Conservation (phyloP, 495 filamentous ascomycete genomes). For the Penicillium macrosclerotiorum region DNA sequence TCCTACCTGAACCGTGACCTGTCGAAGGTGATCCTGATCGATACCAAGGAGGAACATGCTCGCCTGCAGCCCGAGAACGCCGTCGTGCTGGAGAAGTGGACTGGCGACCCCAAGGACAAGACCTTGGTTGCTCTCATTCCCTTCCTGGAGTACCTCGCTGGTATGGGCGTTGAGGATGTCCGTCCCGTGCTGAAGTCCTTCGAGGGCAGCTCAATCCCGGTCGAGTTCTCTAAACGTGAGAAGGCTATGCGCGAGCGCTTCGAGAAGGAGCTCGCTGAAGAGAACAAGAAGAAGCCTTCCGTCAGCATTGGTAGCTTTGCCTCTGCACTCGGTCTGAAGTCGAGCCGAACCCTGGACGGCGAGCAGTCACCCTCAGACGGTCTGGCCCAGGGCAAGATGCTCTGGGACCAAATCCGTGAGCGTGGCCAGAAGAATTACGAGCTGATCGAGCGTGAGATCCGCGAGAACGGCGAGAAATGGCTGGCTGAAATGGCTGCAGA, state of each 20-base stretch:
- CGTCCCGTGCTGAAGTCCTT: conserved; percentile 84
- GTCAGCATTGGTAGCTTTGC: conserved; percentile 61
- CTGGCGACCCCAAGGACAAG: conserved; percentile 74
- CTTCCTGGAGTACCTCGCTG: conserved; percentile 92
- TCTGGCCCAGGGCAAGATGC: conserved; percentile 86
- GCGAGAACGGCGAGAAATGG: conserved; percentile 90
- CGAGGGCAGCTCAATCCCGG: conserved; percentile 78
- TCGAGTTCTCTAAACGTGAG: conserved; percentile 88
- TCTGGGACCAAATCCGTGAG: conserved; percentile 89
- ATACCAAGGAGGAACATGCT: conserved; percentile 78
- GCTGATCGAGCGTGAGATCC: conserved; percentile 81
- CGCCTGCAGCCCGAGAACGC: conserved; percentile 89
- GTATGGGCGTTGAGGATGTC: conserved; percentile 86
- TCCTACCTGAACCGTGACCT: conserved; percentile 94
- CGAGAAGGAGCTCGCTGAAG: conserved; percentile 68
- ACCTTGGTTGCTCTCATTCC: conserved; percentile 86
- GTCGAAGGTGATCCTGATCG: conserved; percentile 89
- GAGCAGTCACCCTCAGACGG: conserved; percentile 70
- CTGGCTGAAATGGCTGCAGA: conserved; percentile 83
- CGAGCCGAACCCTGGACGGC: conserved; percentile 52
- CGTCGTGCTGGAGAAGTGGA: conserved; percentile 87
- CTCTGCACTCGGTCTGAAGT: conserved; percentile 72
- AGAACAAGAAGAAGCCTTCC: conserved; percentile 60
- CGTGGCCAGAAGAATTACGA: conserved; percentile 87
- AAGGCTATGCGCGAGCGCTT: conserved; percentile 76